Conservation (phyloP, 179 eudicot species). For the Spergularia azorica region DNA sequence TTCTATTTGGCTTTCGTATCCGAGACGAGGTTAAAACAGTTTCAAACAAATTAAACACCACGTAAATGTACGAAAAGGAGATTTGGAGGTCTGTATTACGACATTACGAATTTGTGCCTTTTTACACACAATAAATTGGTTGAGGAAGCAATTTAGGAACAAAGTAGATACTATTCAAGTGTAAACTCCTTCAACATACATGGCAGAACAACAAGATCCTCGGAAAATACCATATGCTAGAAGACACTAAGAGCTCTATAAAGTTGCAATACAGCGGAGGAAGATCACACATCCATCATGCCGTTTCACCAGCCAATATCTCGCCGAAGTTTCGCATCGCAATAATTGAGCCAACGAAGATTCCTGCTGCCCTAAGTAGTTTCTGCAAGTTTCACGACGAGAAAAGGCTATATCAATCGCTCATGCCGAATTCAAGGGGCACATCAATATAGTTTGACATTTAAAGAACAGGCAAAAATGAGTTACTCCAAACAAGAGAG, state of each 20-base stretch:
- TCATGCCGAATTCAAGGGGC: background rate
- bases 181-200: background rate
- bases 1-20: no score
- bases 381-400: conserved; percentile 20
- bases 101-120: background rate
- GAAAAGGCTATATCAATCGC: background rate
- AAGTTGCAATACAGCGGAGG: background rate
- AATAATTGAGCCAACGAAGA: conserved; percentile 28
- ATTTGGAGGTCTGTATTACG: background rate
- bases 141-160: background rate
- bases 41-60: background rate
- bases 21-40: no score
- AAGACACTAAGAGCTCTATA: background rate
- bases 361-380: conserved; percentile 26
- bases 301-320: conserved; percentile 20
- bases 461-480: background rate
- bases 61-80: background rate
- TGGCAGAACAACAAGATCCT: background rate
- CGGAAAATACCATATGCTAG: background rate
- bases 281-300: background rate
- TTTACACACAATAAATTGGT: background rate
- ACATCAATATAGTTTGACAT: background rate
- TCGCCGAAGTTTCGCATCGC: conserved; percentile 29
- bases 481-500: no score
- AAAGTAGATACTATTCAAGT: background rate